phyloP scores from a whole-genome alignment of 768 basidiomycete genomes.

The Gloeopeniophorella convolvens region DNA sequence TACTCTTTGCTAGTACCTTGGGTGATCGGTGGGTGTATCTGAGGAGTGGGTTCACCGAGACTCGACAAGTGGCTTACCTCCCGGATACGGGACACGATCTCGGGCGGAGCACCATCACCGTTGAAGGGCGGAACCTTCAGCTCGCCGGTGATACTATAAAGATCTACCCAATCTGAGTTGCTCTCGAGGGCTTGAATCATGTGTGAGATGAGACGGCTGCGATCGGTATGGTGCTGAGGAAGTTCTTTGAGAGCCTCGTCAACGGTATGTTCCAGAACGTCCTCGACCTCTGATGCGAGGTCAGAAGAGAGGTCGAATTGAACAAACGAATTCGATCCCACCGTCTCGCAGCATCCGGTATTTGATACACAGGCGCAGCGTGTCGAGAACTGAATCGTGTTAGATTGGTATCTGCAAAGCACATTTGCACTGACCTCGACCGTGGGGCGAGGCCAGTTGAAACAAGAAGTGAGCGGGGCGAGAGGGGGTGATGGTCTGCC shows the following conservation, averaged over 20 bases:
- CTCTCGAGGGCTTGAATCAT: conserved; percentile 54
- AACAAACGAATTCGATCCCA: conserved; percentile 26
- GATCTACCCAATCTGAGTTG: conserved; percentile 60
- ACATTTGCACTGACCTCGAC: conserved; percentile 43
- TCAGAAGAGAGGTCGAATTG: neutral
- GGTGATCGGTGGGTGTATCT: conserved; percentile 20
- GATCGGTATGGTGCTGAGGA: conserved; percentile 30
- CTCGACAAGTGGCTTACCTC: conserved; percentile 32
- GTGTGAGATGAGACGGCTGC: conserved; percentile 40
- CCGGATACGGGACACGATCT: conserved; percentile 25
- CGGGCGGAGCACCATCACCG: conserved; percentile 27
- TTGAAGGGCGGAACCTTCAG: conserved; percentile 45
- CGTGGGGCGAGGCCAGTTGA: conserved; percentile 57
- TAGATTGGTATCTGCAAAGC: neutral
- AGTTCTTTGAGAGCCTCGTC: conserved; percentile 35
- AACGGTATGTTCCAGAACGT: conserved; percentile 47
- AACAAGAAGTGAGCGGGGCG: conserved; percentile 80
- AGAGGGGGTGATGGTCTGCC: conserved; percentile 66
- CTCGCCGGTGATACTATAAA: conserved; percentile 67
- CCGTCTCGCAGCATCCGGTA: conserved; percentile 85
- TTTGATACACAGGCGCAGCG: conserved; percentile 55
- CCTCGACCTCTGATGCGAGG: conserved; percentile 54
- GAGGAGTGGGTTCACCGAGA: conserved; percentile 27
- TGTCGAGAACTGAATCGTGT: conserved; percentile 46
- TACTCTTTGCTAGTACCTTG: conserved; percentile 35